Percentiles rank a stretch among this genome's conserved stretches.
Evolutionary conservation across 495 filamentous ascomycete species (phyloP).

Genomic region (Lophiotrema nucula): DNA sequence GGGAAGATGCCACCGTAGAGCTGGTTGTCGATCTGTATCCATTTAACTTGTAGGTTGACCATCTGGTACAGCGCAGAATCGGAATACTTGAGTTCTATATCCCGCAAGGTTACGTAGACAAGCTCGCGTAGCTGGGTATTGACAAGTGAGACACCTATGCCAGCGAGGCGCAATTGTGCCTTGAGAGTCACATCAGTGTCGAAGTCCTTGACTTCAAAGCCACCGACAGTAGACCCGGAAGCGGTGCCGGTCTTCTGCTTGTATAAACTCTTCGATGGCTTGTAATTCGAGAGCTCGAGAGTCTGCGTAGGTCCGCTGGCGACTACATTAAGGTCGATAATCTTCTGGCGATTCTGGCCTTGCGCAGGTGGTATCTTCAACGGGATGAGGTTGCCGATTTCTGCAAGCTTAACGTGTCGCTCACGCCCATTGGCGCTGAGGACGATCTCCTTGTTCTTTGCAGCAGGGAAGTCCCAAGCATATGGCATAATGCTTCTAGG

Average conservation of each 20-base stretch:
- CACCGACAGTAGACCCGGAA: slow-evolving; percentile 60
- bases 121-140: slow-evolving; percentile 89
- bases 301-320: slow-evolving; percentile 95
- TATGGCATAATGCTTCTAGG: slow-evolving; percentile 98
- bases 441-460: slow-evolving; percentile 91
- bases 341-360: slow-evolving; percentile 62
- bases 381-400: slow-evolving; percentile 91
- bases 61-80: slow-evolving; percentile 94
- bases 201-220: slow-evolving; percentile 90
- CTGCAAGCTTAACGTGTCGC: slow-evolving; percentile 86
- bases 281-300: slow-evolving; percentile 91
- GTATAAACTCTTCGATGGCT: slow-evolving; percentile 89
- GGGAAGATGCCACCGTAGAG: slow-evolving; percentile 98
- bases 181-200: slow-evolving; percentile 85
- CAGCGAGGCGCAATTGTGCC: slow-evolving; percentile 81
- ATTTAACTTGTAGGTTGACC: slow-evolving; percentile 83
- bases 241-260: slow-evolving; percentile 65
- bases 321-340: slow-evolving; percentile 92
- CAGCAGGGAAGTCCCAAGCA: slow-evolving; percentile 97
- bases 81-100: slow-evolving; percentile 84
- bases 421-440: slow-evolving; percentile 76
- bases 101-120: slow-evolving; percentile 89
- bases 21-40: slow-evolving; percentile 99
- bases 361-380: slow-evolving; percentile 71
- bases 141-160: slow-evolving; percentile 89